Conservation (phyloP, 140 eudicot genomes). For the Erigeron philadelphicus region DNA sequence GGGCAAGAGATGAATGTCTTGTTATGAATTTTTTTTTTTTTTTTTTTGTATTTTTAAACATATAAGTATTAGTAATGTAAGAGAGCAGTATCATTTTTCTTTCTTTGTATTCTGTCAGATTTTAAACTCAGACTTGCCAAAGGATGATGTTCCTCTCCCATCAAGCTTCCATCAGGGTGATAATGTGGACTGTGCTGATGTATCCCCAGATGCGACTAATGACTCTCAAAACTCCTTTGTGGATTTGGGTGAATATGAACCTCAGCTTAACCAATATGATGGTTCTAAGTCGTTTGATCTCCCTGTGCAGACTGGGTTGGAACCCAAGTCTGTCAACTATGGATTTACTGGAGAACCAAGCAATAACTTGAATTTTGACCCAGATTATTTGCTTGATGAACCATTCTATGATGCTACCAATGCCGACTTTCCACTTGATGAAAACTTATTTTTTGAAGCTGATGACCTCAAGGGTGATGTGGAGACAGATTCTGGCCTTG, state of each 20-base stretch:
- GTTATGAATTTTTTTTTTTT: background rate
- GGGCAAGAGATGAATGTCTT: background rate
- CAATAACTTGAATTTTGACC: constrained; percentile 32
- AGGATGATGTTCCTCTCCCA: constrained; percentile 32
- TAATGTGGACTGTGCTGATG: constrained; percentile 24
- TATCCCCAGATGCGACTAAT: constrained; percentile 16
- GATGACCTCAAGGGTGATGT: constrained; percentile 45
- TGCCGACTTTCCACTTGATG: constrained; percentile 28
- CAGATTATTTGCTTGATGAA: constrained; percentile 53
- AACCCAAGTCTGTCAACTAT: constrained; percentile 40
- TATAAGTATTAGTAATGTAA: background rate
- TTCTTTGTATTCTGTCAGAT: constrained; percentile 36
- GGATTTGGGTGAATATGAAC: constrained; percentile 23
- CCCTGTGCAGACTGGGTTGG: constrained; percentile 33
- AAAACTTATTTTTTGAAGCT: constrained; percentile 60
- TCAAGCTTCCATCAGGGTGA: constrained; percentile 25
- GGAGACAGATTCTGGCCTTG: constrained; percentile 42
- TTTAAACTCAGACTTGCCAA: constrained; percentile 46
- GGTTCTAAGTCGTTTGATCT: constrained; percentile 31
- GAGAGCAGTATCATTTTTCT: background rate
- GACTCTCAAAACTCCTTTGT: constrained; percentile 27
- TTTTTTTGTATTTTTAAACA: background rate
- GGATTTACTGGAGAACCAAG: constrained; percentile 49
- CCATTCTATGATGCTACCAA: constrained; percentile 37
- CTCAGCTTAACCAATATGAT: constrained; percentile 32